Evolutionary conservation across 345 rosid genomes (phyloP).

Genomic region (Hibiscus mutabilis): DNA sequence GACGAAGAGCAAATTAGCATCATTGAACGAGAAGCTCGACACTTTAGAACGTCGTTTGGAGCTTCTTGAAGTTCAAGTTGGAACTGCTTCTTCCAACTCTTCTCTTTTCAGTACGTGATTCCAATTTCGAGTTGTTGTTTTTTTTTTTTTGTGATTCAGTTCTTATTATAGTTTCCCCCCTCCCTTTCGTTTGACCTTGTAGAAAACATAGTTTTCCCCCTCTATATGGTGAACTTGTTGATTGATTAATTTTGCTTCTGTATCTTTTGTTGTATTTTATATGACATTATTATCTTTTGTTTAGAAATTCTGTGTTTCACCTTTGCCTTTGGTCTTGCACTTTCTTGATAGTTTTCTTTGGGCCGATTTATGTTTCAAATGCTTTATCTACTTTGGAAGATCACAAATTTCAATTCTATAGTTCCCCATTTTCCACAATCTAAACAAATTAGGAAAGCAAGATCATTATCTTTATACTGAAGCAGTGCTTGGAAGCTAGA

Average conservation of each 20-base stretch:
- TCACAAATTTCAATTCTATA: background rate
- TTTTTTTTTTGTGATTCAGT: background rate
- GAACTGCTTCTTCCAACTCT: constrained; percentile 79
- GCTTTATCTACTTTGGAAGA: background rate
- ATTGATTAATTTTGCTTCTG: background rate
- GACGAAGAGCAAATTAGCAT: constrained; percentile 77
- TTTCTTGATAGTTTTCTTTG: background rate
- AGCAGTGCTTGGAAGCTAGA: background rate
- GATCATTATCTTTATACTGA: background rate
- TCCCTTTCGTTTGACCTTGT: background rate
- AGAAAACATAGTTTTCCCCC: background rate
- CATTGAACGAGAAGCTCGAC: constrained; percentile 81
- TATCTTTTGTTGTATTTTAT: background rate
- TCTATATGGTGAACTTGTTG: background rate
- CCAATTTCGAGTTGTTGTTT: background rate
- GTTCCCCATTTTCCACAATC: background rate
- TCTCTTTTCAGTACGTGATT: constrained; percentile 43
- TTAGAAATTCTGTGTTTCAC: background rate
- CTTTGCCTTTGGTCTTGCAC: background rate
- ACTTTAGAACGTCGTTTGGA: constrained; percentile 83
- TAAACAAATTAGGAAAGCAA: background rate
- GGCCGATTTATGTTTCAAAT: background rate
- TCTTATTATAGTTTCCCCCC: background rate
- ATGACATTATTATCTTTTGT: background rate
- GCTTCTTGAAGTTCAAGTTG: constrained; percentile 85